Percentiles rank a stretch among this genome's conserved stretches.
These are phyloP conservation scores for Ophiostoma piceae DNA, from an alignment of 2,329 filamentous ascomycete species.

Conservation along the genomic window DNA sequence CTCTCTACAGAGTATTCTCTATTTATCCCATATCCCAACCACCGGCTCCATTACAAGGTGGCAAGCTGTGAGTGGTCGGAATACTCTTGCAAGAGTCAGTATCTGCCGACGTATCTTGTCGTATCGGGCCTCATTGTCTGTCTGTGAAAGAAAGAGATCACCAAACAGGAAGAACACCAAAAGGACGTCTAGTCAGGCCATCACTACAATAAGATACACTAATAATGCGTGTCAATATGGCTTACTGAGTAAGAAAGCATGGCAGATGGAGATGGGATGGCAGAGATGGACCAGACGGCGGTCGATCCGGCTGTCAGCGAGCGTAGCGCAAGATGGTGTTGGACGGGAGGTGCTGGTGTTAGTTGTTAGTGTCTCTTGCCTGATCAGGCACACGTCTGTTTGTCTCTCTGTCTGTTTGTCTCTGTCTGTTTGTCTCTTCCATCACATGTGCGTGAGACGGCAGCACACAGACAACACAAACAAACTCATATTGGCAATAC, in stretches of 20 bases:
- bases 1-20: not conserved
- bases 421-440: no score
- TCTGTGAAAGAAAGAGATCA: not conserved
- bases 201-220: not conserved
- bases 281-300: not conserved
- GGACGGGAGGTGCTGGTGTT: not conserved
- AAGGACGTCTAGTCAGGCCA: not conserved
- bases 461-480: no score
- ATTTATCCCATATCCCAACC: not conserved
- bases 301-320: not conserved
- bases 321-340: not conserved
- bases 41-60: not conserved
- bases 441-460: no score
- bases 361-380: not conserved
- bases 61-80: conserved; percentile 11
- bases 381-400: not conserved
- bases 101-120: not conserved
- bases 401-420: not conserved
- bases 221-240: not conserved
- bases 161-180: not conserved
- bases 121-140: not conserved
- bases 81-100: not conserved
- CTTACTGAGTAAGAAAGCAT: not conserved
- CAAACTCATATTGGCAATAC: not conserved
- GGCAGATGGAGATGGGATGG: not conserved